A percentile compares a stretch with the other conserved stretches of the same genome.
phyloP scores from a whole-genome alignment of 306 rosid genomes.

The Trifolium subterraneum region DNA sequence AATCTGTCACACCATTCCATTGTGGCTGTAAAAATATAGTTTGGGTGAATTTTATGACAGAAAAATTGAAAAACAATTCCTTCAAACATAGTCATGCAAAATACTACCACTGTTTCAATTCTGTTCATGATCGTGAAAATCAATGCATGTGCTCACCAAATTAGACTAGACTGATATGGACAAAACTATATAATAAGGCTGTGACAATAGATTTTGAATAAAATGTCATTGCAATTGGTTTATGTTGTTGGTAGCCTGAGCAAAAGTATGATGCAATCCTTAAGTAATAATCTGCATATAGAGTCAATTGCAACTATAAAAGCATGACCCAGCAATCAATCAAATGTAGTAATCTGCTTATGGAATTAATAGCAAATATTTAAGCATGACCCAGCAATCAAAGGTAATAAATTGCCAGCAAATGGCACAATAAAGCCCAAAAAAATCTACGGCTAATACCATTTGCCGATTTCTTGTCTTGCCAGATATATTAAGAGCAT shows the following conservation, averaged over 20 bases:
- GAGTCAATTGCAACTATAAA: constrained; percentile 20
- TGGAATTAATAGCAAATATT: constrained; percentile 18
- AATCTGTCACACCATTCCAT: background rate
- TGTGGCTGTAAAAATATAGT: background rate
- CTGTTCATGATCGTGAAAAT: constrained; percentile 9
- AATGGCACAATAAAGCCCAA: constrained; percentile 21
- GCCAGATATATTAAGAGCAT: constrained; percentile 40
- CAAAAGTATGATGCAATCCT: background rate
- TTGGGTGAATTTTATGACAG: background rate
- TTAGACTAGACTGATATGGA: background rate
- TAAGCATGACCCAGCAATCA: constrained; percentile 21
- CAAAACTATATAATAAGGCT: background rate
- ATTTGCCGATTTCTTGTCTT: constrained; percentile 38
- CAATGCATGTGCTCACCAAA: background rate
- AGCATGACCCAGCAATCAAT: constrained; percentile 24
- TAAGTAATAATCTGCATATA: constrained; percentile 13
- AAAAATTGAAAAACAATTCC: background rate
- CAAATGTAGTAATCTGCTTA: constrained; percentile 19
- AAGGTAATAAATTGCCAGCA: constrained; percentile 19
- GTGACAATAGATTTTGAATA: background rate
- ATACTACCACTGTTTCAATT: background rate
- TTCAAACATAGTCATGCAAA: background rate
- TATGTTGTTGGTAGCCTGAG: background rate
- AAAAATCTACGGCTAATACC: constrained; percentile 32
- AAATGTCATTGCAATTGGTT: background rate